Base-by-base conservation (phyloP, 345 rosid species). In the Limnanthes douglasii region DNA sequence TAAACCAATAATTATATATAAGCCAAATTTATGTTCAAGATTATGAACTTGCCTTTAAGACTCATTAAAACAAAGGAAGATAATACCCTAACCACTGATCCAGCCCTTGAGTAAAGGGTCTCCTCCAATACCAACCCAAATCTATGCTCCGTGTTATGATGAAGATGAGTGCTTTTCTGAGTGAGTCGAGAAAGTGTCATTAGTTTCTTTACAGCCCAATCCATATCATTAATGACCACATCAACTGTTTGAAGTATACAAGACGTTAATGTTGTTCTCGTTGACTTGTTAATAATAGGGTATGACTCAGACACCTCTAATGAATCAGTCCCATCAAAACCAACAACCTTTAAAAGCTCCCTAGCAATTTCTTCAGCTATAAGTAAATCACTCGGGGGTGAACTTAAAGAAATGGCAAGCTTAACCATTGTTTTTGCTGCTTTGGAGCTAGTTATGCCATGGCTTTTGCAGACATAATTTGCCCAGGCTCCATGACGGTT, bases 11-110 rank as follows among this genome's bases (percentile, higher is more conserved):
- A n/a, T n/a, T n/a, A n/a, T n/a, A n/a, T 28, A 47, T 33, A 4
- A 31, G 46, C 52, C 15, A 16, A 31, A 11, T 12, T 21, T 34
- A 5, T 7, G 12, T 6, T 21, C 34, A 22, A 39, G 53, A 33
- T 38, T 23, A 28, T 25, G 21, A 14, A 39, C 66, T 72, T 45
- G 73, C 95, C 76, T 53, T 60, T 75, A 18, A 84, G 72, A 65
- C 48, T 70, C 75, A 70, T 73, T 43, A 69, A 46, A 48, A 66
- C 78, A 50, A 84, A 84, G 51, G 72, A 68, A 33, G 95, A 75
- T 17, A 78, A 46, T 17, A 73, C 61, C 46, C 56, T 64, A 3
- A 68, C 70, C 15, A 69, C 65, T 26, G 74, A 75, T 54, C 68
- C 79, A 26, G 83, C 64, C 58, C 65, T 66, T 0, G 48, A 43